phyloP scores from a whole-genome alignment of 495 filamentous ascomycete species.

The Saxispiralis lemnorum region DNA sequence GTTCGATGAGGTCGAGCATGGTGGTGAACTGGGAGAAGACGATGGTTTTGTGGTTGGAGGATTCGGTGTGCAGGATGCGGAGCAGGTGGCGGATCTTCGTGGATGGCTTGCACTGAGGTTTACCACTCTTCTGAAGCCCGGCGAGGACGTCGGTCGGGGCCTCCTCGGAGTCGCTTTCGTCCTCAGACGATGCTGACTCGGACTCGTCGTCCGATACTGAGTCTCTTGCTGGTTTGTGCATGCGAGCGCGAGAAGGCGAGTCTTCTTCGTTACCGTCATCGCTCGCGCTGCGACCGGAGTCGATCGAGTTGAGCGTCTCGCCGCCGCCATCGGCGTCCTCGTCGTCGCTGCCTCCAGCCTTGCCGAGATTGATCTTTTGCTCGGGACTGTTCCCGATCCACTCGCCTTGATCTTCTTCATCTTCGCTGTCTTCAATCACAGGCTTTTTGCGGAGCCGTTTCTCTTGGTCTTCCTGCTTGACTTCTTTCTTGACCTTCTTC shows the following conservation, averaged over 20 bases:
- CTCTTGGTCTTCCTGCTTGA: conserved; percentile 40
- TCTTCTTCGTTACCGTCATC: conserved; percentile 24
- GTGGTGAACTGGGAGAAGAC: conserved; percentile 95
- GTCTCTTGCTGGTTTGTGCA: conserved; percentile 25
- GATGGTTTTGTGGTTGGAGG: conserved; percentile 72
- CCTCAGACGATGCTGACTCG: conserved; percentile 23
- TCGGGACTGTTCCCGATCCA: conserved; percentile 59
- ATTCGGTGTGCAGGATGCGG: conserved; percentile 61
- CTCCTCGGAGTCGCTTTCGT: conserved; percentile 12
- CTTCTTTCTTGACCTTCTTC: conserved; percentile 27
- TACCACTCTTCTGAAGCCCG: background rate
- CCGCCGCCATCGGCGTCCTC: conserved; percentile 75
- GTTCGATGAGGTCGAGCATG: conserved; percentile 92
- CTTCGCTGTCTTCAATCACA: conserved; percentile 23
- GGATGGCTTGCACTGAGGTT: conserved; percentile 41
- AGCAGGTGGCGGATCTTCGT: conserved; percentile 82
- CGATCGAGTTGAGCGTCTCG: conserved; percentile 54
- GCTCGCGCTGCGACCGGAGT: conserved; percentile 29
- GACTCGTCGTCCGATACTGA: conserved; percentile 23
- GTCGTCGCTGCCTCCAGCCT: conserved; percentile 65
- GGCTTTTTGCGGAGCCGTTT: conserved; percentile 20
- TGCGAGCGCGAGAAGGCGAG: conserved; percentile 12
- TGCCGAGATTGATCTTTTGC: conserved; percentile 43
- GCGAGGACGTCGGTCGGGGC: background rate
- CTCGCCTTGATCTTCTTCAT: conserved; percentile 47